Percentiles rank a stretch among this genome's conserved stretches.
Conservation (phyloP, 2,329 filamentous ascomycete genomes). For the Stagonosporopsis cucurbitacearum region DNA sequence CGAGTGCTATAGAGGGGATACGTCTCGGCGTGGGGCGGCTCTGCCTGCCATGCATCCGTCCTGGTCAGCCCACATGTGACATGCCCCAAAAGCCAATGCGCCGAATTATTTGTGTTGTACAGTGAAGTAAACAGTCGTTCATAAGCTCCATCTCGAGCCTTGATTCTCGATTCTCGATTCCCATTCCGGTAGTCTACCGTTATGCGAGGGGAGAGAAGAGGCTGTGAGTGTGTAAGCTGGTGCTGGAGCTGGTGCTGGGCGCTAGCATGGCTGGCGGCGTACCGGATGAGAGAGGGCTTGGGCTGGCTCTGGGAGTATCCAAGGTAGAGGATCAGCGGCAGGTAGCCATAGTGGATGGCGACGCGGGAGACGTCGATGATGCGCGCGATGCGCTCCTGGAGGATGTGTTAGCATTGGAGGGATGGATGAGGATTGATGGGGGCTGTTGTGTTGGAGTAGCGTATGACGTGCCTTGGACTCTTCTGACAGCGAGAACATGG, state of each 20-base stretch:
- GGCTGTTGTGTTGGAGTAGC: background rate
- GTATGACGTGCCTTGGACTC: slow-evolving; percentile 80
- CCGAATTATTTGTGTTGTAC: slow-evolving; percentile 43
- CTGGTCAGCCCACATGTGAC: slow-evolving; percentile 16
- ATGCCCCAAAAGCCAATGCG: slow-evolving; percentile 32
- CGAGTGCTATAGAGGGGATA: slow-evolving; percentile 24
- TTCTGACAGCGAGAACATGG: slow-evolving; percentile 76
- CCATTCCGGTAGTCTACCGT: slow-evolving; percentile 12
- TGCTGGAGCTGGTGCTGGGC: background rate
- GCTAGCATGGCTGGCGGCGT: slow-evolving; percentile 13
- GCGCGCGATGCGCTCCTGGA: slow-evolving; percentile 94
- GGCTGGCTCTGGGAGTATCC: slow-evolving; percentile 96
- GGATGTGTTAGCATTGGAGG: slow-evolving; percentile 37
- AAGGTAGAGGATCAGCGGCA: slow-evolving; percentile 95
- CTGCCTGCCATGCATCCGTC: slow-evolving; percentile 11
- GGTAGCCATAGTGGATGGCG: slow-evolving; percentile 96
- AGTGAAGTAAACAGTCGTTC: slow-evolving; percentile 29
- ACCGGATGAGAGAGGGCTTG: slow-evolving; percentile 80
- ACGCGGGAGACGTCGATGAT: slow-evolving; percentile 94
- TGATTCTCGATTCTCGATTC: no score
- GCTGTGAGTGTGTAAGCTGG: slow-evolving; percentile 32
- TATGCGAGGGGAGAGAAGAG: slow-evolving; percentile 51
- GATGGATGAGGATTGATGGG: background rate
- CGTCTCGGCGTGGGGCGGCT: slow-evolving; percentile 3
- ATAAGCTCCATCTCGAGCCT: no score